A percentile compares a stretch with the other conserved stretches of the same genome.
These are phyloP conservation scores for Phytophthora ramorum DNA, from an alignment of 352 stramenopile species.

Conservation along the genomic window DNA sequence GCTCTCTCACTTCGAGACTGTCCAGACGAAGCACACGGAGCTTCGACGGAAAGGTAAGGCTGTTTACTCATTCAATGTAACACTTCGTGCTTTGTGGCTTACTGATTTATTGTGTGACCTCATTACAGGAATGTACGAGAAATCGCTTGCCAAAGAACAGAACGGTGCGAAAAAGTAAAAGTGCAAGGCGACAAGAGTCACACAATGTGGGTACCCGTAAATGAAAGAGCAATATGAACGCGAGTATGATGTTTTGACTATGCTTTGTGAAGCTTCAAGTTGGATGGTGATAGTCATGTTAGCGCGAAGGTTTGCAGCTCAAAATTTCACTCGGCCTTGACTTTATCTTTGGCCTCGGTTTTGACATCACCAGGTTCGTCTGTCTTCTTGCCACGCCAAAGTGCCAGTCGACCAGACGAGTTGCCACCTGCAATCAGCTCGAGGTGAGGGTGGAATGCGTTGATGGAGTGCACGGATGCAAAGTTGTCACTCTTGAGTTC, in stretches of 20 bases:
- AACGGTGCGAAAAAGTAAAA: constrained; percentile 21
- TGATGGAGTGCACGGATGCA: constrained; percentile 88
- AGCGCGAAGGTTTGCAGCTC: not conserved
- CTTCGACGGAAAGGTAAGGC: constrained; percentile 70
- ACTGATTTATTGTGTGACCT: constrained; percentile 1
- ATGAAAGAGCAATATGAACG: constrained; percentile 18
- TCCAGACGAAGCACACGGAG: constrained; percentile 77
- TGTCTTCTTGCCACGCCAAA: constrained; percentile 56
- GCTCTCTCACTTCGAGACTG: constrained; percentile 76
- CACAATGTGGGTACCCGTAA: constrained; percentile 21
- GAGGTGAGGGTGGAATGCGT: constrained; percentile 82
- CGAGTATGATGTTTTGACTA: constrained; percentile 15
- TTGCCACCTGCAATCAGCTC: constrained; percentile 81
- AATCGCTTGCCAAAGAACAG: constrained; percentile 66
- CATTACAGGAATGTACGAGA: constrained; percentile 61
- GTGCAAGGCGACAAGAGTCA: constrained; percentile 5
- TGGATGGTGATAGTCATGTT: not conserved
- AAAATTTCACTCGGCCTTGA: constrained; percentile 24
- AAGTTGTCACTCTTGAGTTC: constrained; percentile 75
- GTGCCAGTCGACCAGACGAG: constrained; percentile 68
- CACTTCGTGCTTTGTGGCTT: not conserved
- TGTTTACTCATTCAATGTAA: not conserved
- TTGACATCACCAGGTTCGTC: constrained; percentile 26
- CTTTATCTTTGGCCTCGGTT: constrained; percentile 6
- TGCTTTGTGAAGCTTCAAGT: not conserved